Evolutionary conservation across 352 stramenopile species (phyloP), one percentile per base, ranked within the genome.

Genomic region (Phytopythium ostracodes): DNA sequence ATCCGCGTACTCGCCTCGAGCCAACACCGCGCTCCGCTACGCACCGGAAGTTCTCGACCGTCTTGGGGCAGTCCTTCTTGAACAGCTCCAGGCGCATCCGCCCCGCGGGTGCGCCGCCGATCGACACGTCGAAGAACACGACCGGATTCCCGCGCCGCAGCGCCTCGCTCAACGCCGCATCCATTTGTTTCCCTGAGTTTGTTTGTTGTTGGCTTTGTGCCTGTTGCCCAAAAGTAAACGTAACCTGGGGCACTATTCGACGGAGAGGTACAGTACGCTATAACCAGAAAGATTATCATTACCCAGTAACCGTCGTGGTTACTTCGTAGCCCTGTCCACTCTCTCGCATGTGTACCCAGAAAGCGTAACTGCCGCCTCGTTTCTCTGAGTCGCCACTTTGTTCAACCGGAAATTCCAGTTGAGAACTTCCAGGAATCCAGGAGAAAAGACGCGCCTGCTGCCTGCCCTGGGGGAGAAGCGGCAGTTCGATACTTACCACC

Each of bases 61-160:
- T 99, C 78, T 93, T 98, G 29, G 96, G 96, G 38, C 91, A 98
- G 63, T 96, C 87, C 77, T 98, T 96, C 71, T 97, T 97, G 59
- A 98, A 99, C 44, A 99, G 79, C 84, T 99, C 95, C 62, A 99
- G 80, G 60, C 97, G 97, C 67, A 99, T 84, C 24, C 94, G 71
- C 31, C 96, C 96, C 36, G 94, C 79, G 5, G 90, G 87, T 27
- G 84, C 87, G 29, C 82, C 84, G 17, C 90, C 91, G 54, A 98
- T 88, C 12, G 80, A 81, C 35, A 99, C 66, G 73, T 99, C 96
- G 44, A 99, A 95, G 77, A 99, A 99, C 38, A 98, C 96, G 17
- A 98, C 96, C 14, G 77, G 77, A 71, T 98, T 98, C 33, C 96
- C 96, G 46, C 91, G 71, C 66, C 94, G 86, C 62, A 98, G 84